Evolutionary conservation across 305 asterid genomes (phyloP).

Genomic region (Solanum hybrid): DNA sequence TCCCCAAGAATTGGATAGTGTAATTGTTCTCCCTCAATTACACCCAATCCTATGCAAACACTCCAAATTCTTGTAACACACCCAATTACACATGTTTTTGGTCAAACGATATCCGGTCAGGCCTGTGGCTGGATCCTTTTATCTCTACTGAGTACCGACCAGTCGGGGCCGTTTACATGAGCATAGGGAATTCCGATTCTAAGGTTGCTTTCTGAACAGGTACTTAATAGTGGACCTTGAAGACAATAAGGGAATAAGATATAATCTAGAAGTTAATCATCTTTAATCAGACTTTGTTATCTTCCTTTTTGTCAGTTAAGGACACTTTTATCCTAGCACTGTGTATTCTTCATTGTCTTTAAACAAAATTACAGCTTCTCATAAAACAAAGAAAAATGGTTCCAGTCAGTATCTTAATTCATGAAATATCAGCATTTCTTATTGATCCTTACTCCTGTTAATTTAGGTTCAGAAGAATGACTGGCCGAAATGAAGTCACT

Average conservation of each 20-base stretch:
- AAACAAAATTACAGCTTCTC: background rate
- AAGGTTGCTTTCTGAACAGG: background rate
- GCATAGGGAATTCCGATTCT: background rate
- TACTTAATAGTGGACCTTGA: background rate
- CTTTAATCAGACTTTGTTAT: background rate
- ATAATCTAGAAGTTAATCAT: background rate
- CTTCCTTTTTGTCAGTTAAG: background rate
- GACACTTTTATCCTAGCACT: background rate
- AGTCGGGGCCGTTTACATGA: background rate
- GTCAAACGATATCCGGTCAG: background rate
- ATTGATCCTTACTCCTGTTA: background rate
- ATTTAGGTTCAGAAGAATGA: conserved; percentile 77
- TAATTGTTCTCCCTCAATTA: background rate
- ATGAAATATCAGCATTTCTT: background rate
- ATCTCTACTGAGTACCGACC: background rate
- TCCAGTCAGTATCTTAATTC: background rate
- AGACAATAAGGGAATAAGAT: background rate
- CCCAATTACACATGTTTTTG: background rate
- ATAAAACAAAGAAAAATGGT: background rate
- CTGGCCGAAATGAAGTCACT: conserved; percentile 80
- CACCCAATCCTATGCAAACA: background rate
- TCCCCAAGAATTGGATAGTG: background rate
- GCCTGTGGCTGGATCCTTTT: background rate
- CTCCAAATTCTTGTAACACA: background rate
- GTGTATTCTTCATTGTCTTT: background rate